Percentiles rank a stretch among this genome's conserved stretches.
Evolutionary conservation across 495 filamentous ascomycete species (phyloP).

Genomic region (Glutinoglossum americanum): DNA sequence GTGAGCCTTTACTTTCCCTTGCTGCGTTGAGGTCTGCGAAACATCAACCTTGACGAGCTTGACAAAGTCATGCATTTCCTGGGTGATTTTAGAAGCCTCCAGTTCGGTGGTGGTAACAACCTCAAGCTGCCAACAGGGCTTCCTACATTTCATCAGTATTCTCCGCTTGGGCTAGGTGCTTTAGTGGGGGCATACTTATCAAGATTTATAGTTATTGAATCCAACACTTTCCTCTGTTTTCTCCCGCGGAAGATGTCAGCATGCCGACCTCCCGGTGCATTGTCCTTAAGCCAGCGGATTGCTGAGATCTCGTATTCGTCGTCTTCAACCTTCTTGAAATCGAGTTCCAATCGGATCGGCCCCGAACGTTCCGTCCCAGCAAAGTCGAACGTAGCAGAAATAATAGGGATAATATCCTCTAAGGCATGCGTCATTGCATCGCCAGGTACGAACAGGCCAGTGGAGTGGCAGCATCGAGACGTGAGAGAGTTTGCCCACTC

Average conservation of each 20-base stretch:
- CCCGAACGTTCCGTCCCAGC: conserved; percentile 8
- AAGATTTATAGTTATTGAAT: not conserved
- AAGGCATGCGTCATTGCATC: conserved; percentile 9
- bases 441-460: not conserved
- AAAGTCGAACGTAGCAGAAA: conserved; percentile 25
- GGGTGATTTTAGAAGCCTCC: conserved; percentile 9
- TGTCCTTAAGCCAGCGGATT: conserved; percentile 8
- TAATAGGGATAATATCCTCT: conserved; percentile 12
- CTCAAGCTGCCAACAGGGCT: conserved; percentile 20
- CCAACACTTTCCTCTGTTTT: not conserved
- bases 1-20: not conserved
- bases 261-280: not conserved
- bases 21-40: not conserved
- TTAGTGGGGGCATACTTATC: not conserved
- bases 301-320: conserved; percentile 6
- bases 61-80: conserved; percentile 11
- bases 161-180: not conserved
- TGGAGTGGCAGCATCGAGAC: not conserved
- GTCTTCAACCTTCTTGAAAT: not conserved
- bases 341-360: conserved; percentile 19
- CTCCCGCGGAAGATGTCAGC: not conserved
- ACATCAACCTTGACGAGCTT: conserved; percentile 5
- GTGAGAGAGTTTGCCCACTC: not conserved
- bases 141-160: conserved; percentile 7
- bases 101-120: conserved; percentile 15